Base-by-base conservation (phyloP, 164 flowering plant genomes). In the Litsea cubeba region DNA sequence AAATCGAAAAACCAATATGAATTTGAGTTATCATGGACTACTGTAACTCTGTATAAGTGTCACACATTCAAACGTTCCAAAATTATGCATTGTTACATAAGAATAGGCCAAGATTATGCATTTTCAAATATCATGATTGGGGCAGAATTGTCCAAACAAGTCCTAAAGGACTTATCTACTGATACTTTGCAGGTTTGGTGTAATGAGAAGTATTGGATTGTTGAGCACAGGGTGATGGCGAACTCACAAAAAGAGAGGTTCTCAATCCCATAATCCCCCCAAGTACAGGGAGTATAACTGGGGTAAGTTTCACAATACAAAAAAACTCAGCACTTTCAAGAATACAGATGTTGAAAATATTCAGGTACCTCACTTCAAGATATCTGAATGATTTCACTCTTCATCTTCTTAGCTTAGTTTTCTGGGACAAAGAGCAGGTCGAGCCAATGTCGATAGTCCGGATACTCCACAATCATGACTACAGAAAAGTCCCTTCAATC, bases 211-310 rank as follows among this genome's bases (percentile, higher is more conserved):
- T 89, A 87, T 32, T 84, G 81, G 79, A 91, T 93, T 67, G 86
- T 75, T 24, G 95, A 91, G 80, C 95, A 91, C 75, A 84, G 92
- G 71, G 95, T 82, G 76, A 76, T 74, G 79, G 88, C 86, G 74
- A 91, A 88, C 71, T 74, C 88, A 0, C 69, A 82, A 75, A 86
- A 69, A 76, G 93, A 84, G 23, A 87, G 92, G 77, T 82, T 88
- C n/a, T 89, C 92, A 12, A 79, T 87, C 5, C 92, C 96, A 80
- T 22, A 80, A 65, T 51, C 81, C 83, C 1, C 30, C 80, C 5
- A 86, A 79, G 54, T 86, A 84, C 66, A 74, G 57, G 69, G 83
- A 69, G 26, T 84, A 79, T 50, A 86, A 80, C 62, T 86, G 82
- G 83, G 88, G 87, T 11, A 80, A 75, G 73, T 83, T 86, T 67